Evolutionary conservation across 2,329 filamentous ascomycete species (phyloP), one percentile per base, ranked within the genome.

Genomic region (Colletotrichum abscissum): DNA sequence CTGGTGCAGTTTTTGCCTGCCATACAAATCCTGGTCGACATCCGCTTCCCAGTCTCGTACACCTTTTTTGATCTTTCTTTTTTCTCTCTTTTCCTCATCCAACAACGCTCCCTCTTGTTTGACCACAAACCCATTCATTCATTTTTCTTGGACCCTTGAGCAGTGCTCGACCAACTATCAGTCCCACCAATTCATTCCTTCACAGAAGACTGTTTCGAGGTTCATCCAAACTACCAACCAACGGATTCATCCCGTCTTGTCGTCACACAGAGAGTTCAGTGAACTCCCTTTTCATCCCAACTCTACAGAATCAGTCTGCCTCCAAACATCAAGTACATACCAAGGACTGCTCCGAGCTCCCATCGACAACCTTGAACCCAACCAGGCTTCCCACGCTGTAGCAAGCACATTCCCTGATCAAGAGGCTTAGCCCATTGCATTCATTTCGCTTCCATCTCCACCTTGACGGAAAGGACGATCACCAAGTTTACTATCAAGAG

Each of bases 381-480:
- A 28, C 46, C 28, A 57, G 49, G 70, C 46, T 67, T 67, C 63
- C 55, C 63, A 67, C 42, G 24, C 46, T 71, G 14, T 22, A 9
- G 24, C 72, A 67, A 74, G 63, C 63, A 72, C 74, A 68, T 66
- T 76, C 74, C 73, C 63, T 74, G 73, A 65, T 56, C 22, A 33
- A 62, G 56, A 62, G 35, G 71, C 66, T 55, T 28, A 35, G 65
- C 70, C 55, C 67, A 57, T 63, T 60, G 55, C 63, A 56, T 63
- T 67, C 73, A 75, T 74, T 74, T 76, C 73, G 66, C 69, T 75
- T 75, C 69, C 60, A 67, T 26, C 63, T 54, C 60, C 59, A 58
- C 69, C 69, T 69, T 52, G 4, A 71, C 62, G 52, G 60, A 70
- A 63, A 19, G 55, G 59, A 42, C 19, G 22, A 54, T 63, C 60